Evolutionary conservation across 2,329 filamentous ascomycete genomes (phyloP).

Genomic region (Colletotrichum costaricense): DNA sequence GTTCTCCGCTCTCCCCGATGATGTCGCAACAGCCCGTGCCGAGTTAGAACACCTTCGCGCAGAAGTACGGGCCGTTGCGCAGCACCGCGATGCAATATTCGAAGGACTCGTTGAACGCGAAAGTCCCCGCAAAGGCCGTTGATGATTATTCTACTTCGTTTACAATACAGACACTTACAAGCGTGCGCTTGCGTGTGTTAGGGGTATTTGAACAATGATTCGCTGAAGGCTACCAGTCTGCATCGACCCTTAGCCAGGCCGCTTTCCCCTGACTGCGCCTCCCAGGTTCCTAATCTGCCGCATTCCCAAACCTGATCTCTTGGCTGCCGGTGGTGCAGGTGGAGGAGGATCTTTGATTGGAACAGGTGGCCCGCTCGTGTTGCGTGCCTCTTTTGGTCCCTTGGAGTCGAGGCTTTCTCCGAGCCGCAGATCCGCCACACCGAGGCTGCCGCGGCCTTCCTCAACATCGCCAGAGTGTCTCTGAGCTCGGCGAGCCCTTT

Average conservation of each 20-base stretch:
- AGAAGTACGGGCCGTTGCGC: constrained; percentile 71
- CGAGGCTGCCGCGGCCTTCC: constrained; percentile 55
- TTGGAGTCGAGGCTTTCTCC: constrained; percentile 54
- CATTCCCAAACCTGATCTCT: constrained; percentile 70
- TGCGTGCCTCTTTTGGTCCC: constrained; percentile 54
- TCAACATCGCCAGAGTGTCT: constrained; percentile 66
- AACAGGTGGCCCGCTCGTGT: constrained; percentile 48
- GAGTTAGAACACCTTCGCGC: constrained; percentile 75
- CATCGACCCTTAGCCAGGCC: constrained; percentile 45
- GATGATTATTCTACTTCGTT: constrained; percentile 35
- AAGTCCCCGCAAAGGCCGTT: constrained; percentile 60
- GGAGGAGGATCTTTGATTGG: constrained; percentile 62
- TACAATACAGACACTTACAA: constrained; percentile 18
- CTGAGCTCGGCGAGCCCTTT: constrained; percentile 80
- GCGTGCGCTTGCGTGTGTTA: not conserved
- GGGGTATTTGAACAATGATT: constrained; percentile 20
- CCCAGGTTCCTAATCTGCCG: constrained; percentile 77
- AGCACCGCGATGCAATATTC: constrained; percentile 78
- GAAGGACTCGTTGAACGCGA: constrained; percentile 76
- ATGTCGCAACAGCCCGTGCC: constrained; percentile 74
- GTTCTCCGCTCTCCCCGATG: constrained; percentile 79
- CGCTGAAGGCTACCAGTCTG: constrained; percentile 38
- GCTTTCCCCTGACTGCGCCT: constrained; percentile 75
- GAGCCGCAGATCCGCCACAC: constrained; percentile 54
- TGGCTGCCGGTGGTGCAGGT: constrained; percentile 56